phyloP scores from a whole-genome alignment of 2,329 filamentous ascomycete genomes.

The Magnaporthiopsis rhizophila region DNA sequence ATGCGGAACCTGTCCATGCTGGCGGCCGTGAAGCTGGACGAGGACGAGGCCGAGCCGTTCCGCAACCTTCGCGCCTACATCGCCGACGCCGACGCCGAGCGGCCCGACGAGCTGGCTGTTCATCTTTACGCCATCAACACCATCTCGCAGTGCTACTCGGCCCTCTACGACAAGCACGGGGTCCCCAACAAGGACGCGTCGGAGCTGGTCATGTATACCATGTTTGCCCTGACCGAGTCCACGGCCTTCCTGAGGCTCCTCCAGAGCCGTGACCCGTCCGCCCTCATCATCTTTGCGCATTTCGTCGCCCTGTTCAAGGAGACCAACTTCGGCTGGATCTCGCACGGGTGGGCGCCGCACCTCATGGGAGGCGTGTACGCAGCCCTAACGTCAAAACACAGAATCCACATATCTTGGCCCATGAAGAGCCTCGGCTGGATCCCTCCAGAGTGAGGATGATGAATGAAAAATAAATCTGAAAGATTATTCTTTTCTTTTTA shows the following conservation, averaged over 20 bases:
- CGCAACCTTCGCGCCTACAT: constrained; percentile 1
- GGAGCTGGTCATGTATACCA: constrained; percentile 1
- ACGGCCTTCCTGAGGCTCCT: constrained; percentile 1
- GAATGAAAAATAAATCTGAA: neutral
- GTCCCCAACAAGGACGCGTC: constrained; percentile 1
- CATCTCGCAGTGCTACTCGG: constrained; percentile 4
- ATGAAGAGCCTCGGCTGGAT: constrained; percentile 7
- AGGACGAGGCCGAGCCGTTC: constrained; percentile 3
- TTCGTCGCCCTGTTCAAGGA: constrained; percentile 6
- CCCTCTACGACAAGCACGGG: constrained; percentile 1
- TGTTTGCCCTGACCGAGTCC: constrained; percentile 1
- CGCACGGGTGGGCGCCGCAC: constrained; percentile 5
- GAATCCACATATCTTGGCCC: constrained; percentile 6
- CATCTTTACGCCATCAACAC: neutral
- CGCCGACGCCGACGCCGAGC: neutral
- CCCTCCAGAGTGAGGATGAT: neutral
- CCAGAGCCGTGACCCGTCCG: neutral
- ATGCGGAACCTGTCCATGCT: neutral
- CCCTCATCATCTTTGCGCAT: constrained; percentile 6
- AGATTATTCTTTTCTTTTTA: neutral
- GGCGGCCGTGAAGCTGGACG: neutral
- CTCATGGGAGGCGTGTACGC: neutral
- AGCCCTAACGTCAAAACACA: neutral
- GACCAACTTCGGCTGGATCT: constrained; percentile 7
- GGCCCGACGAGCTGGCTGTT: neutral